These are phyloP conservation scores for Candida ficus DNA, from an alignment of 805 yeast genomes.

Conservation along the genomic window DNA sequence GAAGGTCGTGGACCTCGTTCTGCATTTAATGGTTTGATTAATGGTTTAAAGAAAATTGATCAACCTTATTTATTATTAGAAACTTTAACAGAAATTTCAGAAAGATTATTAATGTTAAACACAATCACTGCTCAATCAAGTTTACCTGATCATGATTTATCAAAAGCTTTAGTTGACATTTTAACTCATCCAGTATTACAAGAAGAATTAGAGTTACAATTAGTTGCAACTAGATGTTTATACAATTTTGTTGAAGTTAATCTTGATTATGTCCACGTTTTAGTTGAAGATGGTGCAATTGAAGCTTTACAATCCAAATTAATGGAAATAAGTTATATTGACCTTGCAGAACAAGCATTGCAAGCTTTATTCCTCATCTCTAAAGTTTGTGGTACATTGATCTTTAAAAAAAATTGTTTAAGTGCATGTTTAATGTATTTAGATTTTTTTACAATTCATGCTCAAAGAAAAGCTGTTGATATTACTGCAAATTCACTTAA, in stretches of 20 bases:
- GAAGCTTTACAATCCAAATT: constrained; percentile 62
- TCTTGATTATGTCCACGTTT: constrained; percentile 54
- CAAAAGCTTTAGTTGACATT: constrained; percentile 50
- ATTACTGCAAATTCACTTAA: constrained; percentile 69
- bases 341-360: constrained; percentile 85
- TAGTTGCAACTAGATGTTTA: constrained; percentile 79
- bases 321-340: constrained; percentile 75
- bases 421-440: constrained; percentile 63
- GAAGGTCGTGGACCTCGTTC: constrained; percentile 11
- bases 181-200: constrained; percentile 51
- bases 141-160: constrained; percentile 54
- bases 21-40: constrained; percentile 22
- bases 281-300: constrained; percentile 61
- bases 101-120: constrained; percentile 63
- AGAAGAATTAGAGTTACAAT: constrained; percentile 72
- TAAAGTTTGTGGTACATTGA: constrained; percentile 40
- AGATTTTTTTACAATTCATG: constrained; percentile 85
- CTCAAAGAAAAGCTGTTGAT: constrained; percentile 74
- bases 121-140: constrained; percentile 54
- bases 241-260: constrained; percentile 76
- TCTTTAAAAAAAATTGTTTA: constrained; percentile 58
- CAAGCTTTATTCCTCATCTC: constrained; percentile 70
- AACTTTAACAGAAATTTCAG: constrained; percentile 59
- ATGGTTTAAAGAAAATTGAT: constrained; percentile 25
- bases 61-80: constrained; percentile 62